Conservation (phyloP, 495 filamentous ascomycete species). For the Neurospora sp. region DNA sequence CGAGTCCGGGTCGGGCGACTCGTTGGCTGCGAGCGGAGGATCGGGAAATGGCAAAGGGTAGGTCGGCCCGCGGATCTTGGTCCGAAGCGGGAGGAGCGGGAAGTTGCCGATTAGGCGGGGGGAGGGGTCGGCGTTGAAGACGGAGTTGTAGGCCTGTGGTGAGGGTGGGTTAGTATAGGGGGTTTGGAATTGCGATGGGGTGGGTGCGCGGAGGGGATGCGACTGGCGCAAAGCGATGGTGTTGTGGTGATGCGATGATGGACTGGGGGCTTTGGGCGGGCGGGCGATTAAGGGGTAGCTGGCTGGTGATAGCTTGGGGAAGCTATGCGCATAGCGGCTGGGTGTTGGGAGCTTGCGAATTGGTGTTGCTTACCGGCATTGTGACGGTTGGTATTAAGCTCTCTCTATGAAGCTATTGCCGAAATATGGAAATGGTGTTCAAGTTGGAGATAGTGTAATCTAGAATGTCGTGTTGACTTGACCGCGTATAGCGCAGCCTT, state of each 20-base stretch:
- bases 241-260: neutral
- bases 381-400: neutral
- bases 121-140: slow-evolving; percentile 71
- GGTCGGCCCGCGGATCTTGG: slow-evolving; percentile 82
- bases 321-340: neutral
- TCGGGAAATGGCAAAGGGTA: slow-evolving; percentile 56
- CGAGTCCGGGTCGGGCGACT: slow-evolving; percentile 69
- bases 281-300: neutral
- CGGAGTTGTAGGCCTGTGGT: slow-evolving; percentile 79
- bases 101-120: slow-evolving; percentile 65
- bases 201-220: neutral
- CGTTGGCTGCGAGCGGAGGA: slow-evolving; percentile 56
- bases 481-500: slow-evolving; percentile 14
- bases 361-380: slow-evolving; percentile 7
- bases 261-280: neutral
- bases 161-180: slow-evolving; percentile 3
- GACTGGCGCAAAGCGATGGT: neutral
- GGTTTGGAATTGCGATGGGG: neutral
- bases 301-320: neutral
- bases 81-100: slow-evolving; percentile 87
- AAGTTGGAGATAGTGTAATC: neutral
- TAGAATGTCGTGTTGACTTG: neutral
- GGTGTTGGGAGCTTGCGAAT: neutral
- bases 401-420: neutral
- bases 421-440: neutral